Evolutionary conservation across 2,329 filamentous ascomycete species (phyloP), one percentile per base, ranked within the genome.

Genomic region (Raffaelea arxii): DNA sequence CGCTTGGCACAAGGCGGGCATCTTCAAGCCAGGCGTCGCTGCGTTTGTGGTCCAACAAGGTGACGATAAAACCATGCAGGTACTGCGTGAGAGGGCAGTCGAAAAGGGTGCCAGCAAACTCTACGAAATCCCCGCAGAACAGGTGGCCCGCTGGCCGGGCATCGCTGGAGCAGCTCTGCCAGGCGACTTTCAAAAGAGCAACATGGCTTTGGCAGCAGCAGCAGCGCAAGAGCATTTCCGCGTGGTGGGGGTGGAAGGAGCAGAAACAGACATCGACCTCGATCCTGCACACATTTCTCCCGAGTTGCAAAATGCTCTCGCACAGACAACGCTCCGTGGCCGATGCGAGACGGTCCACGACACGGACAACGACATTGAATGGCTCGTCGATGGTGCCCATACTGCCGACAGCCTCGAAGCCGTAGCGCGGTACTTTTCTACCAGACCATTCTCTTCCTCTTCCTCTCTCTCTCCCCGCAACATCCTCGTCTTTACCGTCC

Each of bases 381-480:
- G 91, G 90, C 84, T 90, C 58, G 77, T 98, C 19, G 92, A 98
- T 59, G 90, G 92, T 9, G 92, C 89, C 3, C 92, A 98, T 64
- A 98, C 91, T 0, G 72, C 84, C 4, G 91, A 97, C 59, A 96
- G 89, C 60, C 82, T 98, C 46, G 78, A 84, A 52, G 76, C 87
- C 53, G 87, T 88, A 4, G 82, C 82, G 1, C 76, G 77, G 51
- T 96, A 90, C 90, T 97, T 95, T 44, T 77, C 79, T 2, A 62
- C 63, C 39, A 12, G 10, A 25, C 18, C 43, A 43, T 42, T 37
- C 6, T 6, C 18, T 25, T 32, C 11, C 0, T 23, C 67, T 64
- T 1, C 19, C 23, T 11, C n/a, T 23, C n/a, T 23, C 25, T 5
- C 25, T 19, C 3, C 24, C 14, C 65, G 64, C 2, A 69, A 70